Conservation (phyloP, 2,329 filamentous ascomycete genomes). For the Myriosclerotinia curreyana region DNA sequence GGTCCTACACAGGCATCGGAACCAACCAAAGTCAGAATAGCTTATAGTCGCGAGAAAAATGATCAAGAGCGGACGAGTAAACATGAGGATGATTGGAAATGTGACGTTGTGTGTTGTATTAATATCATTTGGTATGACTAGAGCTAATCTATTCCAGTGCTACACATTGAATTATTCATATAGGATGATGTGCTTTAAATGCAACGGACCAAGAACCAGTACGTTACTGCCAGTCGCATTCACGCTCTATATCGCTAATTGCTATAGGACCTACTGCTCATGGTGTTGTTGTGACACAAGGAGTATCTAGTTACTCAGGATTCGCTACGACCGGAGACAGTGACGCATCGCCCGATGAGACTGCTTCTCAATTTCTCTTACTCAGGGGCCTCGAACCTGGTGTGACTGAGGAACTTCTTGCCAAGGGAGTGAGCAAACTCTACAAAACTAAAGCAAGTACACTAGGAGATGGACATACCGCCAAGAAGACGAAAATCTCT, state of each 20-base stretch:
- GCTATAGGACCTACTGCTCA: slow-evolving; percentile 38
- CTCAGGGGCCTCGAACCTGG: slow-evolving; percentile 68
- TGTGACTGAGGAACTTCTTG: slow-evolving; percentile 69
- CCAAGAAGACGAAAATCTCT: slow-evolving; percentile 48
- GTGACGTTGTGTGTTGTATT: slow-evolving; percentile 46
- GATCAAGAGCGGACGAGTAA: slow-evolving; percentile 46
- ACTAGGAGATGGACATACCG: slow-evolving; percentile 37
- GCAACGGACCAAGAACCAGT: slow-evolving; percentile 54
- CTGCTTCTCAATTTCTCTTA: slow-evolving; percentile 68
- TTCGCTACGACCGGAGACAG: slow-evolving; percentile 53
- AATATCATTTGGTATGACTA: neutral
- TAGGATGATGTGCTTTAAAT: slow-evolving; percentile 56
- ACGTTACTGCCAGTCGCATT: slow-evolving; percentile 29
- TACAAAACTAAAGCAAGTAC: slow-evolving; percentile 54
- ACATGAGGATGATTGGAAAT: slow-evolving; percentile 56
- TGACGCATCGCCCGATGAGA: slow-evolving; percentile 50
- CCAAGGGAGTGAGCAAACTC: slow-evolving; percentile 69
- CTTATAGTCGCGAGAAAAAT: slow-evolving; percentile 52
- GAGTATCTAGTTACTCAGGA: slow-evolving; percentile 42
- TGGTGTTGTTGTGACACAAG: slow-evolving; percentile 39
- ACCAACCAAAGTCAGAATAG: slow-evolving; percentile 42
- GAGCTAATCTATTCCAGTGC: slow-evolving; percentile 45
- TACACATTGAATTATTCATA: slow-evolving; percentile 55
- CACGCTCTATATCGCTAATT: slow-evolving; percentile 29
- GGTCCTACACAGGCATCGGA: slow-evolving; percentile 44